These are phyloP conservation scores for Allium sativum DNA, from an alignment of 106 monocot species.

Conservation along the genomic window DNA sequence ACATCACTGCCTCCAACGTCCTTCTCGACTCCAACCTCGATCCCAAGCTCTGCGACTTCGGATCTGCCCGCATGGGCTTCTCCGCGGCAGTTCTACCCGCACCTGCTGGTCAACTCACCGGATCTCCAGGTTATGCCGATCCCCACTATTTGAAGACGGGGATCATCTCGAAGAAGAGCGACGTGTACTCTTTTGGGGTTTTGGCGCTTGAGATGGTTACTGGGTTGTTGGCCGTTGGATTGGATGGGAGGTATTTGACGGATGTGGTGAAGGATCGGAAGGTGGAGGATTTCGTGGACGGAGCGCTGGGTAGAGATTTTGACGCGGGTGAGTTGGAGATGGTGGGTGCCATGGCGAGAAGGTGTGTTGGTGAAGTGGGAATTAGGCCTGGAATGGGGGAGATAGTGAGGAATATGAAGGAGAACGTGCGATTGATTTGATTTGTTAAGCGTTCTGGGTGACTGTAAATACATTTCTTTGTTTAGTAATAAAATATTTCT, in stretches of 20 bases:
- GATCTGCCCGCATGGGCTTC: constrained; percentile 56
- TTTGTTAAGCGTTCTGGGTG: too few relatives aligned
- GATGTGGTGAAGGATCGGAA: constrained; percentile 1
- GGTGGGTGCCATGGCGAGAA: constrained; percentile 36
- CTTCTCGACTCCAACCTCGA: constrained; percentile 37
- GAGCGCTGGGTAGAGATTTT: constrained; percentile 22
- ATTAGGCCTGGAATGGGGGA: constrained; percentile 76
- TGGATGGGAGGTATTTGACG: constrained; percentile 12
- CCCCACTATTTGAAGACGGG: constrained; percentile 52
- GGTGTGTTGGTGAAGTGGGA: constrained; percentile 51
- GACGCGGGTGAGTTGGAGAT: constrained; percentile 38
- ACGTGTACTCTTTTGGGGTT: constrained; percentile 79
- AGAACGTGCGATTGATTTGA: constrained; percentile 6
- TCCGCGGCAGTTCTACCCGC: constrained; percentile 33
- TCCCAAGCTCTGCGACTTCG: constrained; percentile 75
- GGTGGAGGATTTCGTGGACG: constrained; percentile 33
- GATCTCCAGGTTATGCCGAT: constrained; percentile 56
- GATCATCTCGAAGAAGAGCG: constrained; percentile 53
- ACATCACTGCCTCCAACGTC: constrained; percentile 70
- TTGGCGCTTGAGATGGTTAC: constrained; percentile 54
- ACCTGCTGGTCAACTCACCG: constrained; percentile 20
- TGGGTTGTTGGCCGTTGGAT: constrained; percentile 9
- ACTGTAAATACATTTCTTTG: too few relatives aligned
- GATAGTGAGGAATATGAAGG: constrained; percentile 28
- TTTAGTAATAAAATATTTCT: too few relatives aligned